Evolutionary conservation across 257 asterid genomes (phyloP), one percentile per base, ranked within the genome.

Genomic region (Gentiana dahurica): DNA sequence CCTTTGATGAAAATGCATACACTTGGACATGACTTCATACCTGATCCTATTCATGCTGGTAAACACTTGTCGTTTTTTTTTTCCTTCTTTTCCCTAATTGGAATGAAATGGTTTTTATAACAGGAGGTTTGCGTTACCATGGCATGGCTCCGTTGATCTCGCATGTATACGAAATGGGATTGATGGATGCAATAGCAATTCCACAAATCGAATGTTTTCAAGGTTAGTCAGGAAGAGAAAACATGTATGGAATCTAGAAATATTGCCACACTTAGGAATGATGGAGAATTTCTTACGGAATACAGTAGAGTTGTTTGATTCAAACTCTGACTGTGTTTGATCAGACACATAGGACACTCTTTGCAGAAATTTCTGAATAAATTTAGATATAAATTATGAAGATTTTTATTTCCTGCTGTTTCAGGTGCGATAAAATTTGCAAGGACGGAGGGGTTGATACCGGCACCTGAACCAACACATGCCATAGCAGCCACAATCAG

Each of bases 1-100:
- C 96, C 96, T 36, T 63, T 91, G 77, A 81, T 91, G 98, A 91
- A 91, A 81, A 91, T 91, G 98, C 96, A 91, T 55, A 87, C 96
- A 0, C 87, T 91, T n/a, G 98, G 98, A 12, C 96, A 87, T 50
- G 92, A 91, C 66, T 91, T 91, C 62, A 80, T 87, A 36, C 98
- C 98, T 0, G 95, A 91, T 57, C 98, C 98, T 2, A 87, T 91
- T 64, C 96, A 91, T 67, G 83, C 98, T 15, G 96, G 97, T 86
- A 53, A 70, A 57, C 12, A 52, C 36, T 51, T 39, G 44, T 44
- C 24, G 44, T 39, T 39, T 54, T 43, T 8, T 53, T 6, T 38
- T 54, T 35, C 7, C 36, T 50, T 7, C 24, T 36, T 43, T 41
- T 2, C 49, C 12, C n/a, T 60, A 46, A 9, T 4, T 43, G 46